Evolutionary conservation across 345 rosid species (phyloP).

Genomic region (Sisymbrium altissimum): DNA sequence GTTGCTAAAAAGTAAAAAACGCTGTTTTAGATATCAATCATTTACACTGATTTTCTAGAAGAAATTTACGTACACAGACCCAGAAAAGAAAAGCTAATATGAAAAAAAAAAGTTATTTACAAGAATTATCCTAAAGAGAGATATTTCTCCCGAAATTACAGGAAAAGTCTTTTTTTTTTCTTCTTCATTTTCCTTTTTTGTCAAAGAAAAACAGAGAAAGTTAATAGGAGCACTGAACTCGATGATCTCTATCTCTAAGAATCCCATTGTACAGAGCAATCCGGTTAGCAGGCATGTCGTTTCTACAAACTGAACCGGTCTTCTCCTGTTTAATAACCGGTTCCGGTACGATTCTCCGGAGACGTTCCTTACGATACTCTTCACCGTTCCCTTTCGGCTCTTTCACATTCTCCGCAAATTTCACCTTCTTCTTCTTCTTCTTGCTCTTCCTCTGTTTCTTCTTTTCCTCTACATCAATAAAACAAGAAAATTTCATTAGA

Average conservation of each 20-base stretch:
- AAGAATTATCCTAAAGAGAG: background rate
- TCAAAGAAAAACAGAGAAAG: background rate
- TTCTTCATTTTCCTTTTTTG: background rate
- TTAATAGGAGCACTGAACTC: constrained; percentile 45
- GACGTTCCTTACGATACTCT: constrained; percentile 42
- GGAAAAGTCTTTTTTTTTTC: background rate
- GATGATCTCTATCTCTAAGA: constrained; percentile 54
- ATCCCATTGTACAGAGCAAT: constrained; percentile 68
- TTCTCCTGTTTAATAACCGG: constrained; percentile 13
- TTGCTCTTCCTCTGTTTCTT: constrained; percentile 41
- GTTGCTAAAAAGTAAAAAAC: background rate
- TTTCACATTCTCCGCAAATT: constrained; percentile 75
- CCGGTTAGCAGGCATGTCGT: constrained; percentile 53
- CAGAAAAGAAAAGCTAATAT: background rate
- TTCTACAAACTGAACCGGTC: constrained; percentile 39
- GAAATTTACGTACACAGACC: background rate
- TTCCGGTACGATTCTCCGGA: constrained; percentile 20
- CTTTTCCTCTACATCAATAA: constrained; percentile 37
- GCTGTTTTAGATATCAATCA: constrained; percentile 13
- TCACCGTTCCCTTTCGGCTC: constrained; percentile 56
- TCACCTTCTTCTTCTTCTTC: constrained; percentile 48
- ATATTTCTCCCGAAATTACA: background rate
- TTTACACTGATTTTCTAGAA: constrained; percentile 12
- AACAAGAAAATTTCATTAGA: background rate
- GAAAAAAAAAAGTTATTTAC: background rate